Evolutionary conservation across 176 grass and related monocot genomes (phyloP), one percentile per base, ranked within the genome.

Genomic region (Elaeis guineensis): DNA sequence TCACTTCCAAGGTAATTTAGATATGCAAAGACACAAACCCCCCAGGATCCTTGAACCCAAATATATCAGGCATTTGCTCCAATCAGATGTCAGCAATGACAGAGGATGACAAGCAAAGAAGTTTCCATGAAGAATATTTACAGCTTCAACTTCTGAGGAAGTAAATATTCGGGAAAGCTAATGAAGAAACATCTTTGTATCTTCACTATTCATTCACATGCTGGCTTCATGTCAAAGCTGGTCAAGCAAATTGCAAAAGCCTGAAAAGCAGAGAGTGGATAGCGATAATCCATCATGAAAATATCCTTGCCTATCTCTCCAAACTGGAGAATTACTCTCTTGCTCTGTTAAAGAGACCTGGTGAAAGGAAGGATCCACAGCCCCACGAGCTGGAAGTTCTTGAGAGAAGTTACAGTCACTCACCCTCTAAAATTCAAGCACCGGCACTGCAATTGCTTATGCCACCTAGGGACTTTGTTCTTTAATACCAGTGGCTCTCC

Each of bases 301-400:
- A 98, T 98, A 66, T 98, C 93, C 61, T 98, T 98, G n/a, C 93
- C 93, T 1, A 98, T 98, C 19, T 98, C 92, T 21, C 93, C 93
- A 2, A 98, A 98, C 21, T 98, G 93, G 52, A 98, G 85, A 64
- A 98, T 89, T 19, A 89, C 93, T 98, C 44, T 98, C 93, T 66
- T 92, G 87, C 70, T 92, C 88, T 0, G 68, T 73, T 0, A 74
- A 67, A 5, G 84, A 81, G 23, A 92, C 32, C 21, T 82, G 72
- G 0, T 77, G 70, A n/a, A n/a, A n/a, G 21, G 78, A 75, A 71
- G 85, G 88, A 65, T 92, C 81, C 17, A 90, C 70, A 0, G 76
- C 80, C 1, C 93, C 0, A 92, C 93, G 4, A 98, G 85, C 78
- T 98, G 93, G 64, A 92, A 98, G 66, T 98, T 98, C 84, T 98